These are phyloP conservation scores for Adiantum capillusveneris DNA, from an alignment of 75 land plant species.

Conservation along the genomic window DNA sequence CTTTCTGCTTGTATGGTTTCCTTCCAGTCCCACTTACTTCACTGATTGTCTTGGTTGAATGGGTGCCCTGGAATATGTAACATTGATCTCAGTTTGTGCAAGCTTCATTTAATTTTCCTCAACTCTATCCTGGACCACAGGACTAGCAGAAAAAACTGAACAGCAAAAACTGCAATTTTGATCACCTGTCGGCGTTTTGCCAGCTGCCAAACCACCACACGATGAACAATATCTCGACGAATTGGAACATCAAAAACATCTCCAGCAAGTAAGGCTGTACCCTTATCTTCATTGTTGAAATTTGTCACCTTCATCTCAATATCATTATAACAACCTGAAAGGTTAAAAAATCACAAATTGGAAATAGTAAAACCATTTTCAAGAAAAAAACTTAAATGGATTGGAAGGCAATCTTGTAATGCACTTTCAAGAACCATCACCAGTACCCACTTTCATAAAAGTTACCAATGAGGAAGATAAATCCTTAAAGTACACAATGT, in stretches of 20 bases:
- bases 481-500: too few species aligned
- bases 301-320: slow-evolving; percentile 70
- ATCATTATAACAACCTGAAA: slow-evolving; percentile 70
- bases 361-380: too few species aligned
- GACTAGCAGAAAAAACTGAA: too few species aligned
- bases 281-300: slow-evolving; percentile 80
- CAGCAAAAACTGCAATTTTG: background rate
- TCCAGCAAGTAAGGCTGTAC: slow-evolving; percentile 76
- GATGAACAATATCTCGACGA: slow-evolving; percentile 86
- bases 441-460: too few species aligned
- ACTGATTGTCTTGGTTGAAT: slow-evolving; percentile 84
- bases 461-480: too few species aligned
- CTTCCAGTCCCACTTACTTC: slow-evolving; percentile 98
- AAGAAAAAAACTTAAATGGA: too few species aligned
- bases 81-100: too few species aligned
- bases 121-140: too few species aligned
- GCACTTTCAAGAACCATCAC: too few species aligned
- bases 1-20: slow-evolving; percentile 84
- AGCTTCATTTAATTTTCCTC: too few species aligned
- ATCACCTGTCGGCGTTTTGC: slow-evolving; percentile 86
- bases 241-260: slow-evolving; percentile 98
- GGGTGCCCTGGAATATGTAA: slow-evolving; percentile 82
- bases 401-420: too few species aligned
- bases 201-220: slow-evolving; percentile 93
- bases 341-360: too few species aligned